Conservation (phyloP, 1,284 basidiomycete species). For the Exobasidium cylindrosporum region DNA sequence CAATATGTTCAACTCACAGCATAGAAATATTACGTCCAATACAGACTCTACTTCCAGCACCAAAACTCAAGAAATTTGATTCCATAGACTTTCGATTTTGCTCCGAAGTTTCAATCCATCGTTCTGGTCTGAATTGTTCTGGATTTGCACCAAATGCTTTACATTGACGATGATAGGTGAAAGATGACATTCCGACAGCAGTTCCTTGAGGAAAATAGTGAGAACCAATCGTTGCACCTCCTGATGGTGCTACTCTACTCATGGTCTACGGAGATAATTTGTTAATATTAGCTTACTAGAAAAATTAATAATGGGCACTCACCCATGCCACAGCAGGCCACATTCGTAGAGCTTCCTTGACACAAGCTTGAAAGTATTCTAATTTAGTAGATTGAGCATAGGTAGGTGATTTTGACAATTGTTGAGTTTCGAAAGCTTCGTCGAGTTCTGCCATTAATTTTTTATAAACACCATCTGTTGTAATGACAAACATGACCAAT, state of each 20-base stretch:
- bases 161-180: slow-evolving; percentile 41
- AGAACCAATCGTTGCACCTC: slow-evolving; percentile 37
- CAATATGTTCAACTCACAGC: too few species aligned
- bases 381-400: slow-evolving; percentile 37
- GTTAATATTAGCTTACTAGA: too few species aligned
- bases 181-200: slow-evolving; percentile 43
- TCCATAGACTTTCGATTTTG: slow-evolving; percentile 21
- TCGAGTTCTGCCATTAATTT: slow-evolving; percentile 39
- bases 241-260: slow-evolving; percentile 40
- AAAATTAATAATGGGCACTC: too few species aligned
- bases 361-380: slow-evolving; percentile 44
- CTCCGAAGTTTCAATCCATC: slow-evolving; percentile 38
- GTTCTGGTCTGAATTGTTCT: slow-evolving; percentile 40
- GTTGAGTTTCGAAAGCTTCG: slow-evolving; percentile 30
- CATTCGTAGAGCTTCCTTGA: slow-evolving; percentile 51
- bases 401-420: slow-evolving; percentile 30
- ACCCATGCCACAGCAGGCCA: slow-evolving; percentile 50
- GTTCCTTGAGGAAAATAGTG: slow-evolving; percentile 45
- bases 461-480: slow-evolving; percentile 31
- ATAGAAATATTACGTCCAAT: slow-evolving; percentile 47
- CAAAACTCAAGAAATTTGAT: slow-evolving; percentile 33
- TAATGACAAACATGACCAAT: slow-evolving; percentile 41
- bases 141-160: slow-evolving; percentile 37
- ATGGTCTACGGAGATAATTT: too few species aligned
- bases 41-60: slow-evolving; percentile 37